Base-by-base conservation (phyloP, 2,329 filamentous ascomycete genomes). In the Botrytis paeoniae region DNA sequence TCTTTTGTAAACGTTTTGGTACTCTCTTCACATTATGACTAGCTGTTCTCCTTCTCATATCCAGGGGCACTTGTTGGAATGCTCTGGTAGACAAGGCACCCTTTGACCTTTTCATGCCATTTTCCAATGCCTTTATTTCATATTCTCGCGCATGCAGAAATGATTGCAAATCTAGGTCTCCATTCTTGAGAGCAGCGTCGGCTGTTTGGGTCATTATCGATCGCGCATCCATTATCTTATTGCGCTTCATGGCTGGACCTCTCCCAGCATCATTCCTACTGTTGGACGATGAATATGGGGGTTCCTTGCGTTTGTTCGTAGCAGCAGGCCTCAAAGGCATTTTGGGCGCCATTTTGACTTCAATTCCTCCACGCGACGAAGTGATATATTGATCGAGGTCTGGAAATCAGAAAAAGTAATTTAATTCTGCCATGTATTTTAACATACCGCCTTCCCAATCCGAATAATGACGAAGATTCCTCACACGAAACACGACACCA, bases 21-120 rank as follows among this genome's bases (percentile, higher is more conserved):
- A 99, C 91, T 75, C 92, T 89, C 83, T 95, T 97, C 51, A 93
- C 92, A 86, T 99, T 98, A 83, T 99, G 96, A 81, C 94, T 97
- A 32, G 95, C 96, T 0, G 95, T 97, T 78, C 96, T 88, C 76
- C 96, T 87, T 76, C 96, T 87, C 87, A 99, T 84, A 68, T 91
- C 90, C 77, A 94, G 89, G 1, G 96, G 96, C 8, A 99, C 92
- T 77, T 93, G 89, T 82, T 99, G 96, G 80, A 98, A 98, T 22
- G 95, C 95, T 69, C 95, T 88, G 73, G 89, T 90, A 61, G 88
- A 85, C 71, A 85, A 83, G 57, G 85, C 83, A 8, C 83, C 83
- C 81, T 92, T 95, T 64, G 93, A 92, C 51, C 88, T 89, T 71
- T 88, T 86, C 87, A 98, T 96, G 74, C 93, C 93, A 79, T 91